Base-by-base conservation (phyloP, 176 grass and related monocot genomes). In the Aegilops longissima region DNA sequence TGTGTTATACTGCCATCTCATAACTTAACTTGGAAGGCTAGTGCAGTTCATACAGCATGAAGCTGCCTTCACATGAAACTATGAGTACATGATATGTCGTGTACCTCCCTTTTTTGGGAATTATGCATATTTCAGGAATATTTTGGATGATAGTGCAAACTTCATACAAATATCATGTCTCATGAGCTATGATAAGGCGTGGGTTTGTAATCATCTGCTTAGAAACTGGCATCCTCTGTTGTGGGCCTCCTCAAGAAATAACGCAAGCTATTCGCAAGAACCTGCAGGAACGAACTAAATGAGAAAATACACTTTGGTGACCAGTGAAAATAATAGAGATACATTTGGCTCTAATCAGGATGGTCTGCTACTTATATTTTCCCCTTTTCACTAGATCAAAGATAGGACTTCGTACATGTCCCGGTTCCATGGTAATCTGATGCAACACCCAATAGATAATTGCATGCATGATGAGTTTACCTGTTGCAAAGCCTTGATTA, bases 211-310 rank as follows among this genome's bases (percentile, higher is more conserved):
- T 17, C 40, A 82, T 80, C 20, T 86, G 64, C 52, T 85, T 99
- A 99, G 85, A 90, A 96, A 79, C 97, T 99, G 10, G 42, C 85
- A 0, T 99, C 94, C 76, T 99, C 97, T 34, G 94, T 99, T 20
- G 97, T 81, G 2, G 97, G 97, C 77, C 97, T 84, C 92, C 97
- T 94, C 89, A 99, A 92, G 90, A 91, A 99, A 83, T 99, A 99
- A 54, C 89, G 90, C 92, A 99, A 88, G 85, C 94, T 96, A 88
- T 99, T 99, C 27, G 52, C 89, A n/a, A 99, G 87, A 92, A 96
- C 94, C 97, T 99, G 82, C 74, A 85, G 18, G 30, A 33, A 39
- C n/a, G 77, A 84, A 56, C 30, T 61, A 78, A 75, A 78, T 88
- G 17, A 91, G 49, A 87, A 21, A 68, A 70, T 4, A 5, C 23